Evolutionary conservation across 164 flowering plant genomes (phyloP).

Genomic region (Chimonanthus salicifolius): DNA sequence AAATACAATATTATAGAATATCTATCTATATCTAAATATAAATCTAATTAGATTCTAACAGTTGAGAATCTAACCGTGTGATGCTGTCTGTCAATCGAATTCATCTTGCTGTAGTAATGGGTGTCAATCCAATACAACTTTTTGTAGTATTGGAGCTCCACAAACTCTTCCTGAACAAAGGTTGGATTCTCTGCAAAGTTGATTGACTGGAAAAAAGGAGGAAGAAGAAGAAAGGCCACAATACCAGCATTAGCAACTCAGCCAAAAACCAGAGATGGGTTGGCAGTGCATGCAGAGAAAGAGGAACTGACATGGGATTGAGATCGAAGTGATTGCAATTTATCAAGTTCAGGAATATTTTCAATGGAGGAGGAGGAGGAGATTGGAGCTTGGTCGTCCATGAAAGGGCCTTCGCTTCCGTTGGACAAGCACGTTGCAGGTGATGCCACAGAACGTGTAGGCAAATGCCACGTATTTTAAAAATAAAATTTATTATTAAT

Average conservation of each 20-base stretch:
- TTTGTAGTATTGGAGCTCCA: slow-evolving; percentile 66
- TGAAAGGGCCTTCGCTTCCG: slow-evolving; percentile 54
- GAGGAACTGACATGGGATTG: slow-evolving; percentile 26
- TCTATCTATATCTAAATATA: too few species aligned
- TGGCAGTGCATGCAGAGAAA: not conserved
- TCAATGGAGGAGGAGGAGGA: not conserved
- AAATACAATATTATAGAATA: too few species aligned
- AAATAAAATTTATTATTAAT: too few species aligned
- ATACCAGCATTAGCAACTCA: not conserved
- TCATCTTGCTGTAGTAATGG: not conserved
- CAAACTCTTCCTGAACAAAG: slow-evolving; percentile 43
- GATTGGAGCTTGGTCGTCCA: not conserved
- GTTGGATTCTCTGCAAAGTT: slow-evolving; percentile 13
- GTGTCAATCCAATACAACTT: slow-evolving; percentile 15
- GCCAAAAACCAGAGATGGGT: too few species aligned
- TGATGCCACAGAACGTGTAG: too few species aligned
- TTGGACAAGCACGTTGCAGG: slow-evolving; percentile 22
- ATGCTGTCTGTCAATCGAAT: slow-evolving; percentile 56
- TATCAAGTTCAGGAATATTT: slow-evolving; percentile 42
- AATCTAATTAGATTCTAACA: too few species aligned
- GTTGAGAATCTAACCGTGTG: slow-evolving; percentile 36
- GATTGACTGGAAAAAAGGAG: slow-evolving; percentile 1
- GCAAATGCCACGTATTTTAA: too few species aligned
- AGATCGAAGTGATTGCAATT: slow-evolving; percentile 37
- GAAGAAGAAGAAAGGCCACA: not conserved